phyloP scores from a whole-genome alignment of 352 stramenopile species.

The Globisporangium radiosum region DNA sequence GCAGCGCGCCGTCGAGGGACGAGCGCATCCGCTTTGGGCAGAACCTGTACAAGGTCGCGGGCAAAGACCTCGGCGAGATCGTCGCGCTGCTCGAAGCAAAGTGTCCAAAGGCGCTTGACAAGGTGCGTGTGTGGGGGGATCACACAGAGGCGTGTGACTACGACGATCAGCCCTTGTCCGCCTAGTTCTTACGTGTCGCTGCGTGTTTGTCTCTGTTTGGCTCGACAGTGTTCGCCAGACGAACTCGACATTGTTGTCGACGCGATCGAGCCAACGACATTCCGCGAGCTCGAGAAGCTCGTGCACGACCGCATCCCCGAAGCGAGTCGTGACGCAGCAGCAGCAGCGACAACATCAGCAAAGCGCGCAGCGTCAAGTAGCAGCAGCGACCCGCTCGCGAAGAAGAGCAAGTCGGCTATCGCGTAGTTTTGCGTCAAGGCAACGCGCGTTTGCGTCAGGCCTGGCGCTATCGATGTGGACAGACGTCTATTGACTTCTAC shows the following conservation, averaged over 20 bases:
- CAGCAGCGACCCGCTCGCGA: slow-evolving; percentile 18
- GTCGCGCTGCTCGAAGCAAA: slow-evolving; percentile 75
- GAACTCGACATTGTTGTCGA: slow-evolving; percentile 85
- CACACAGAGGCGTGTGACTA: no score
- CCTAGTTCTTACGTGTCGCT: no score
- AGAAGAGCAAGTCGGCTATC: slow-evolving; percentile 42
- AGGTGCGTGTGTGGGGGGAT: slow-evolving; percentile 20
- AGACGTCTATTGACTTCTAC: no score
- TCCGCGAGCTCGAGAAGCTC: slow-evolving; percentile 74
- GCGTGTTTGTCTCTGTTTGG: not conserved
- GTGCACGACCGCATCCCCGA: slow-evolving; percentile 54
- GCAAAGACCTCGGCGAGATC: slow-evolving; percentile 57
- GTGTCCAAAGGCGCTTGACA: slow-evolving; percentile 77
- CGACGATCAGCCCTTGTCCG: no score
- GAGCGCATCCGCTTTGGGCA: slow-evolving; percentile 82
- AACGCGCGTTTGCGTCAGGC: no score
- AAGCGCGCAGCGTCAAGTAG: slow-evolving; percentile 24
- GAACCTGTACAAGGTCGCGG: slow-evolving; percentile 80
- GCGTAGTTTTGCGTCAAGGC: not conserved
- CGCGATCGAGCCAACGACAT: slow-evolving; percentile 80
- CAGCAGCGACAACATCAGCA: slow-evolving; percentile 22
- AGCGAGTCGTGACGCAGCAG: no score
- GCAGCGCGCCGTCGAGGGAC: slow-evolving; percentile 57
- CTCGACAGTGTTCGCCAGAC: slow-evolving; percentile 55
- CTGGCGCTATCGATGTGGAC: no score